Evolutionary conservation across 2,329 filamentous ascomycete species (phyloP), one percentile per base, ranked within the genome.

Genomic region (Cordyceps javanica): DNA sequence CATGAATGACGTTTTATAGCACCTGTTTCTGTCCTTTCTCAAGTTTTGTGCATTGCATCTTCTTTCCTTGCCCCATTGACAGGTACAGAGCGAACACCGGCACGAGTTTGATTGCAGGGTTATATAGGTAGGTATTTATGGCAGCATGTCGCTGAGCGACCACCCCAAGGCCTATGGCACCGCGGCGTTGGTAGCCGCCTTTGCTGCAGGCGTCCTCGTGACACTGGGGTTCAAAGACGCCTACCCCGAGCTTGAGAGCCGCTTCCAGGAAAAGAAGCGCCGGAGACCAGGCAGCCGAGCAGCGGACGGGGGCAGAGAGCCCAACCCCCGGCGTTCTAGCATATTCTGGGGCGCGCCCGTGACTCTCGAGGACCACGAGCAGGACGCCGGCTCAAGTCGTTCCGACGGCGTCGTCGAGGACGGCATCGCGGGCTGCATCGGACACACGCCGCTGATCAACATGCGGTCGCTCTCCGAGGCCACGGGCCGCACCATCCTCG

Each of bases 371-470:
- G 82, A 86, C 65, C 78, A 77, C 60, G 81, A 85, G 60, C 67
- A 73, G 55, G 65, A 28, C n/a, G 19, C 62, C 30, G 14, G 61
- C 23, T 16, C 60, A 46, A 55, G 7, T 34, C 60, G 60, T 83
- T 60, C 44, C 34, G 61, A 58, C 52, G 60, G 62, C 42, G 59
- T 64, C 39, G 55, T 93, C 57, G 83, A 85, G 14, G 82, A 90
- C 57, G 94, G 94, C 19, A 89, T 99, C 60, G 91, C 96, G 71
- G 90, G 87, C 46, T 90, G 89, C 68, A 97, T 99, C 68, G 94
- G 94, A 58, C 89, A 96, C 72, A 99, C 94, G 14, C 93, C 92
- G 1, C 80, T 99, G 26, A 83, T 99, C 65, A 84, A 85, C 62
- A 91, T 99, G 69, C 88, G 86, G 64, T 92, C 89, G 38, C 81